Percentiles rank a stretch among this genome's conserved stretches.
These are phyloP conservation scores for Globisporangium okanoganense DNA, from an alignment of 352 stramenopile species.

Conservation along the genomic window DNA sequence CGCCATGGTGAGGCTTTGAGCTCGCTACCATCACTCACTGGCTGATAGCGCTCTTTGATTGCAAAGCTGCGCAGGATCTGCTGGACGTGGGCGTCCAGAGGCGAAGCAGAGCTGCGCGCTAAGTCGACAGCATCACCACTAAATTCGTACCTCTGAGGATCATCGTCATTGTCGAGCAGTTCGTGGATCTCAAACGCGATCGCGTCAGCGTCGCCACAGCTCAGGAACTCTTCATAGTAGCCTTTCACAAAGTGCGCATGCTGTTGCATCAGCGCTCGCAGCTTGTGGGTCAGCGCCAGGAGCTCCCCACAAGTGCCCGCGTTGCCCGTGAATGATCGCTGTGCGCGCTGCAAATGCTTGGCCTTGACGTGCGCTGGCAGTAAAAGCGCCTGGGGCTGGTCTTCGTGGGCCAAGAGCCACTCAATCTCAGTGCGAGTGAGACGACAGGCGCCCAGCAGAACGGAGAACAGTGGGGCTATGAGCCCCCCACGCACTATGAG, in stretches of 20 bases:
- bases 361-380: slow-evolving; percentile 41
- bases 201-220: slow-evolving; percentile 38
- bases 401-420: slow-evolving; percentile 40
- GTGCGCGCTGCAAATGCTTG: slow-evolving; percentile 43
- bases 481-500: slow-evolving; percentile 39
- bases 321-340: slow-evolving; percentile 15
- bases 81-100: slow-evolving; percentile 15
- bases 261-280: slow-evolving; percentile 22
- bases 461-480: slow-evolving; percentile 37
- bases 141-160: background rate
- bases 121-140: slow-evolving; percentile 7
- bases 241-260: slow-evolving; percentile 21
- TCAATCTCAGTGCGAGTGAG: slow-evolving; percentile 44
- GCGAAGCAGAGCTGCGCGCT: background rate
- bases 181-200: slow-evolving; percentile 37
- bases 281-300: slow-evolving; percentile 18
- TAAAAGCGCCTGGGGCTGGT: slow-evolving; percentile 18
- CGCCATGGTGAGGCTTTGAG: slow-evolving; percentile 25
- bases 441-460: slow-evolving; percentile 34
- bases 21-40: background rate
- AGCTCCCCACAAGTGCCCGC: slow-evolving; percentile 21
- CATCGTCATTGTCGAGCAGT: background rate
- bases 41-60: slow-evolving; percentile 23
- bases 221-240: slow-evolving; percentile 45
- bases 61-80: slow-evolving; percentile 43